phyloP scores from a whole-genome alignment of 1,284 basidiomycete genomes.

The Puccinia triticina region DNA sequence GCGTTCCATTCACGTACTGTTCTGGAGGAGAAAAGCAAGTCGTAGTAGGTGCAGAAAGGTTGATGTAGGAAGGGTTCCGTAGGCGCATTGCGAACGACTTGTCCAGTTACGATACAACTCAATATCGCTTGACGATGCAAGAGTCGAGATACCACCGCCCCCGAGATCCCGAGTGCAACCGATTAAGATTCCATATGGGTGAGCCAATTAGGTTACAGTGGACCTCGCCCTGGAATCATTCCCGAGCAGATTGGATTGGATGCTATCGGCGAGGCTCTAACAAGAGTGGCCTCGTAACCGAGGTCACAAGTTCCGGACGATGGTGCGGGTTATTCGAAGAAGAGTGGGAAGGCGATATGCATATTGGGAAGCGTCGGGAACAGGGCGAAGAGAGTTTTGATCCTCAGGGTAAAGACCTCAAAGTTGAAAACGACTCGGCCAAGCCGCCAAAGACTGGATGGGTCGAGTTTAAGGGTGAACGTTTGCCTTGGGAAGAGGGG shows the following conservation, averaged over 20 bases:
- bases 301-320: slow-evolving; percentile 81
- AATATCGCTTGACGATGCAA: slow-evolving; percentile 73
- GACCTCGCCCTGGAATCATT: slow-evolving; percentile 84
- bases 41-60: neutral
- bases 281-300: slow-evolving; percentile 77
- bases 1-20: neutral
- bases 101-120: slow-evolving; percentile 73
- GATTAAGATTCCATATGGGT: slow-evolving; percentile 77
- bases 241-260: slow-evolving; percentile 95
- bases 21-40: neutral
- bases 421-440: slow-evolving; percentile 59
- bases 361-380: slow-evolving; percentile 63
- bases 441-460: slow-evolving; percentile 64
- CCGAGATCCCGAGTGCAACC: slow-evolving; percentile 60
- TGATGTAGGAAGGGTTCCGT: slow-evolving; percentile 40
- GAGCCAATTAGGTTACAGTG: slow-evolving; percentile 84
- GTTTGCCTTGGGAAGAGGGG: slow-evolving; percentile 82
- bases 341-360: slow-evolving; percentile 88
- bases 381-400: slow-evolving; percentile 53
- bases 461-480: slow-evolving; percentile 75
- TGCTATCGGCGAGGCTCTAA: slow-evolving; percentile 89
- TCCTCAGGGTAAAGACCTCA: neutral
- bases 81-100: slow-evolving; percentile 82
- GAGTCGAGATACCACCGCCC: slow-evolving; percentile 61
- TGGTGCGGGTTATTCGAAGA: slow-evolving; percentile 90